These are phyloP conservation scores for Scheffersomyces stipitis DNA, from an alignment of 805 yeast species.

Conservation along the genomic window DNA sequence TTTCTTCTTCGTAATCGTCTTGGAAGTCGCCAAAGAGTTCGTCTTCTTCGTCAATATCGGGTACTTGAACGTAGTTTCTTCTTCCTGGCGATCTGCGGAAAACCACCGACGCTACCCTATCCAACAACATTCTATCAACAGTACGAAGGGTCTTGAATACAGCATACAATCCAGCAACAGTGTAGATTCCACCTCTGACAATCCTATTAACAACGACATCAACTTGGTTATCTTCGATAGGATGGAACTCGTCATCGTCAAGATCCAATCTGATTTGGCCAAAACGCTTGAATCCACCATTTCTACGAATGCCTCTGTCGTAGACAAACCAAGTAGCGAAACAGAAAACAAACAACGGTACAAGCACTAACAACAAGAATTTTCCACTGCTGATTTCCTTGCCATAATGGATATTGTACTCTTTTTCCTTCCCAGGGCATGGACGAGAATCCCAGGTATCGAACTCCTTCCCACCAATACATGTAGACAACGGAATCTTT, in stretches of 20 bases:
- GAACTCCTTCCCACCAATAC: slow-evolving; percentile 74
- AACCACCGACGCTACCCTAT: slow-evolving; percentile 25
- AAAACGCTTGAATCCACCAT: slow-evolving; percentile 72
- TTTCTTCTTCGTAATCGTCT: slow-evolving; percentile 41
- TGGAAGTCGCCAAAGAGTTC: slow-evolving; percentile 42
- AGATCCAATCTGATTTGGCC: slow-evolving; percentile 87
- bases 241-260: slow-evolving; percentile 54
- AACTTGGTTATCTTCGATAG: slow-evolving; percentile 60
- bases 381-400: slow-evolving; percentile 56
- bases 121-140: slow-evolving; percentile 33
- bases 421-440: slow-evolving; percentile 84
- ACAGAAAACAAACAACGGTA: slow-evolving; percentile 57
- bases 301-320: slow-evolving; percentile 75
- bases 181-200: slow-evolving; percentile 56
- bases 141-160: slow-evolving; percentile 31
- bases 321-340: slow-evolving; percentile 68
- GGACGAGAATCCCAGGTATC: slow-evolving; percentile 66
- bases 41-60: slow-evolving; percentile 36
- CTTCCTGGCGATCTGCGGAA: slow-evolving; percentile 40
- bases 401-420: slow-evolving; percentile 55
- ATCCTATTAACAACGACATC: slow-evolving; percentile 60
- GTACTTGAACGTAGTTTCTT: slow-evolving; percentile 42
- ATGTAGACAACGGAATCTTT: slow-evolving; percentile 78
- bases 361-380: slow-evolving; percentile 50
- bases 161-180: slow-evolving; percentile 41